Evolutionary conservation across 441 rosid genomes (phyloP), one percentile per base, ranked within the genome.

Genomic region (Hura crepitans): DNA sequence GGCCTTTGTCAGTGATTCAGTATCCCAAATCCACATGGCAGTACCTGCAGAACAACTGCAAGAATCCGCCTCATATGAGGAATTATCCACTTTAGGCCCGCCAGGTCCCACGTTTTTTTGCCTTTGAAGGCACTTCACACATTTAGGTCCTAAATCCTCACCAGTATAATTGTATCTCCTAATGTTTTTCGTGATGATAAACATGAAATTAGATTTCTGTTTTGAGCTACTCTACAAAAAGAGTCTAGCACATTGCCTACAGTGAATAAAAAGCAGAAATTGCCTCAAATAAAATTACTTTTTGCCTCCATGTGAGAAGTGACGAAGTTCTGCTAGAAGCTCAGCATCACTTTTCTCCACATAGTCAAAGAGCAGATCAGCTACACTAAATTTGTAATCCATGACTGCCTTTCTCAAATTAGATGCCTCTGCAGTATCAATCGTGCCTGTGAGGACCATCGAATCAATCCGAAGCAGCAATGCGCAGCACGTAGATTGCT

Each of bases 381-480:
- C 82, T 58, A 85, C 66, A 42, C 82, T 73, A 72, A 62, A 65
- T 86, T 82, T 82, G 74, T 73, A 72, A 47, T 76, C 83, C 76
- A 79, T 78, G 79, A 87, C 74, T 35, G 81, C 54, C 71, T 73
- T 85, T 77, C 96, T 86, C 82, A 88, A 30, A 69, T 78, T 75
- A 39, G 90, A 86, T 73, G 93, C 90, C 79, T 89, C 97, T 54
- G 51, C 79, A 22, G 73, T 54, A 66, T 74, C 72, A 76, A 85
- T 78, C 74, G 84, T 71, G 67, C 86, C 88, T 63, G 63, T 79
- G 63, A 91, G 84, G 75, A 89, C 88, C 93, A 91, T 81, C 13
- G 96, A 81, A 69, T 91, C 97, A 58, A 91, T 80, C 66, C 89
- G 85, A 66, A 83, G 91, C 74, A 91, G 85, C 75, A 91, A 81